Conservation (phyloP, 1,284 basidiomycete species). For the Inonotus obliquus region DNA sequence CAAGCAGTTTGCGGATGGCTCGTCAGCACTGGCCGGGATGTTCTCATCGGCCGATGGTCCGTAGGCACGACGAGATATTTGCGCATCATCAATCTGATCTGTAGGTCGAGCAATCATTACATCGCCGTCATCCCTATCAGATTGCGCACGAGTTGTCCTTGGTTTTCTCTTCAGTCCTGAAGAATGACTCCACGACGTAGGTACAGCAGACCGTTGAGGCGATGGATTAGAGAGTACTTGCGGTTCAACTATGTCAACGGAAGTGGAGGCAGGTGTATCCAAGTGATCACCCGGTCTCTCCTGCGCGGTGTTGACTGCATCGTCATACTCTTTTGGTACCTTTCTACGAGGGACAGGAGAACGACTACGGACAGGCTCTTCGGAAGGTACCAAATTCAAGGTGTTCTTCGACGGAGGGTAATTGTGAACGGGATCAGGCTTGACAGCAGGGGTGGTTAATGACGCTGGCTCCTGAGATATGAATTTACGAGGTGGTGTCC, state of each 20-base stretch:
- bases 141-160: background rate
- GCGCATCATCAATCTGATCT: background rate
- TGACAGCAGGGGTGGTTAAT: background rate
- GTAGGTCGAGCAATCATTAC: background rate
- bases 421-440: background rate
- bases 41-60: background rate
- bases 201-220: background rate
- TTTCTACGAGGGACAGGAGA: slow-evolving; percentile 8
- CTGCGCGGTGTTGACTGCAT: background rate
- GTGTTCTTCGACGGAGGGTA: background rate
- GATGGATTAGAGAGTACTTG: background rate
- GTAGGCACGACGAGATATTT: background rate
- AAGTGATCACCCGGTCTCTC: background rate
- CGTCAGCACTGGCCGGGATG: background rate
- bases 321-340: background rate
- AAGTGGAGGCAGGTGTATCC: background rate
- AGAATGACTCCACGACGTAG: slow-evolving; percentile 7
- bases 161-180: background rate
- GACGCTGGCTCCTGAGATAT: background rate
- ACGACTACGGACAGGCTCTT: background rate
- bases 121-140: background rate
- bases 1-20: background rate
- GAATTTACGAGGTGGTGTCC: background rate
- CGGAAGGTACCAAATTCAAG: background rate
- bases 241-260: background rate